Evolutionary conservation across 176 grass and related monocot genomes (phyloP).

Genomic region (Guadua angustifolia): DNA sequence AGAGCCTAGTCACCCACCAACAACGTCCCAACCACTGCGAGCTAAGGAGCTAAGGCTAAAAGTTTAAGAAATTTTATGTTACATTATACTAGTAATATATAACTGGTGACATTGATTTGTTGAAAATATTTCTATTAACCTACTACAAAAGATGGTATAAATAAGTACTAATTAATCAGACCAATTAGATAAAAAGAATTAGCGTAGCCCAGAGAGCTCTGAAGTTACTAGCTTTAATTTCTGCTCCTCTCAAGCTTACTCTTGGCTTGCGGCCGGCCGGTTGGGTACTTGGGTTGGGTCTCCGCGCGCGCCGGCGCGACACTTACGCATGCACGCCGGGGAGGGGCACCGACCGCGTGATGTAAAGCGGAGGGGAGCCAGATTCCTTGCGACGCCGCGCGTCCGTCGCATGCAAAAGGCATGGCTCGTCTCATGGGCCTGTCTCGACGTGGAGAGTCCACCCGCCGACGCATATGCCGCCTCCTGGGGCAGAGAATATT

Average conservation of each 20-base stretch:
- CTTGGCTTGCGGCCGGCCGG: not conserved
- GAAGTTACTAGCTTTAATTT: not conserved
- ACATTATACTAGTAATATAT: too few species aligned
- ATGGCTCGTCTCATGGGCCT: slow-evolving; percentile 30
- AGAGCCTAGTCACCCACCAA: not conserved
- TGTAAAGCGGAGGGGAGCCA: not conserved
- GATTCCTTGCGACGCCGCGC: not conserved
- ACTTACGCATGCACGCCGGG: not conserved
- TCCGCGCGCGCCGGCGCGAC: not conserved
- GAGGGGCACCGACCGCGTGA: not conserved
- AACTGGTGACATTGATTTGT: too few species aligned
- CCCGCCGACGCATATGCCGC: slow-evolving; percentile 26
- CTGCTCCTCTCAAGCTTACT: not conserved
- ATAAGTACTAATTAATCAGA: too few species aligned
- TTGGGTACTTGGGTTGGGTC: not conserved
- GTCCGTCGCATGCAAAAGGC: slow-evolving; percentile 44
- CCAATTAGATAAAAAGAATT: too few species aligned
- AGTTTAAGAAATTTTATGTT: not conserved
- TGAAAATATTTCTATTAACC: too few species aligned
- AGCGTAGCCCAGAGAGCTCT: too few species aligned
- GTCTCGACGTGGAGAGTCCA: slow-evolving; percentile 47
- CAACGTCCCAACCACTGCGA: not conserved
- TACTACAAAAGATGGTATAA: too few species aligned
- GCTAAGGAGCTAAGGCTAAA: not conserved
- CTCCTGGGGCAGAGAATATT: slow-evolving; percentile 8